Evolutionary conservation across 2,329 filamentous ascomycete species (phyloP).

Genomic region (Phyllosticta citriasiana): DNA sequence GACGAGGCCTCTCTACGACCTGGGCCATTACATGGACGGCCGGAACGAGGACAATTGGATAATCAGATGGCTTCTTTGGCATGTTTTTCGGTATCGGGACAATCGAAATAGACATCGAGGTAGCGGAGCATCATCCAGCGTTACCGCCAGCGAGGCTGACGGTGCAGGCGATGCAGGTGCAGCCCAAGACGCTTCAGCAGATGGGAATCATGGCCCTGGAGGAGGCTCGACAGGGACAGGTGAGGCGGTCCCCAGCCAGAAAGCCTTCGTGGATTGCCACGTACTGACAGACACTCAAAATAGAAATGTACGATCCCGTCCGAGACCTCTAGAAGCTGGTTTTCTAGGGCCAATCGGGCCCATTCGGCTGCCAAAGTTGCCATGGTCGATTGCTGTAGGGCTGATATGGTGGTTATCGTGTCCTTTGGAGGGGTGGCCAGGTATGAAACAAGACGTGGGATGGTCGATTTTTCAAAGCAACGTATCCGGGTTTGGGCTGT

Average conservation of each 20-base stretch:
- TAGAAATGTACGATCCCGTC: slow-evolving; percentile 10
- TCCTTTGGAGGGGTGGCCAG: background rate
- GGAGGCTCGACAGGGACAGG: slow-evolving; percentile 9
- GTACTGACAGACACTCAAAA: background rate
- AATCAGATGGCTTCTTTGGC: slow-evolving; percentile 43
- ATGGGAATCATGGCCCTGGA: slow-evolving; percentile 5
- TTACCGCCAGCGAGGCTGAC: slow-evolving; percentile 9
- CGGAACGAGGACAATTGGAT: slow-evolving; percentile 41
- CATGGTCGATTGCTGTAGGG: background rate
- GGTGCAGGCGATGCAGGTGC: slow-evolving; percentile 7
- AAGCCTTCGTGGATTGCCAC: background rate
- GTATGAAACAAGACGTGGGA: background rate
- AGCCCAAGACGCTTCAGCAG: slow-evolving; percentile 7
- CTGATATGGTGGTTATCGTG: background rate
- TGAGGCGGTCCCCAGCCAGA: background rate
- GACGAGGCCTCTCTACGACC: slow-evolving; percentile 32
- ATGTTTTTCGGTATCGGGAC: slow-evolving; percentile 39
- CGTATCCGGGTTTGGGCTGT: background rate
- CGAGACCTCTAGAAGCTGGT: slow-evolving; percentile 1
- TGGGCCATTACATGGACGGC: slow-evolving; percentile 31
- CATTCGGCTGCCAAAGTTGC: background rate
- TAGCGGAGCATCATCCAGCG: slow-evolving; percentile 10
- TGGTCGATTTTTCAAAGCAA: background rate
- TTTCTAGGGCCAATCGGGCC: background rate
- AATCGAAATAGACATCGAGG: slow-evolving; percentile 22